Evolutionary conservation across 768 basidiomycete species (phyloP).

Genomic region (Leccinum sublutescens): DNA sequence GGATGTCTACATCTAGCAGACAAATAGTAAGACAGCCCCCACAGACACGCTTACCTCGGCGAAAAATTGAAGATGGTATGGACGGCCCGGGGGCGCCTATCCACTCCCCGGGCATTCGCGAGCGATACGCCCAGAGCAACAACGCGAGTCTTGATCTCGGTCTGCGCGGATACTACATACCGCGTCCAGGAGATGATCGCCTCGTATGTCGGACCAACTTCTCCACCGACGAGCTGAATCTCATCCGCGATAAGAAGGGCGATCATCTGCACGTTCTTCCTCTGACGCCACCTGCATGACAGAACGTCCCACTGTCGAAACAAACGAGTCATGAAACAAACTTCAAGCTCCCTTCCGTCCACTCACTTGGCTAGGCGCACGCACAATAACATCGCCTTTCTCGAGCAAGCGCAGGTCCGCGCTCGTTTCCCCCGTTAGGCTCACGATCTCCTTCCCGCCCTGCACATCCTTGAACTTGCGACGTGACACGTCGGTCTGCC

Average conservation of each 20-base stretch:
- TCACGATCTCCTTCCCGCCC: constrained; percentile 91
- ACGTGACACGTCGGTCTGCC: constrained; percentile 82
- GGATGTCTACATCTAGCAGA: no score
- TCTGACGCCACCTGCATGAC: constrained; percentile 92
- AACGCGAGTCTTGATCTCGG: constrained; percentile 88
- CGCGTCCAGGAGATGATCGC: constrained; percentile 95
- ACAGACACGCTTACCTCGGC: no score
- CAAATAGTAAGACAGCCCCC: no score
- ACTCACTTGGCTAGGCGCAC: constrained; percentile 85
- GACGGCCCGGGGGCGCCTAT: no score
- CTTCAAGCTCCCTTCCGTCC: not conserved
- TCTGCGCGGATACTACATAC: constrained; percentile 94
- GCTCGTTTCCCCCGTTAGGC: constrained; percentile 91
- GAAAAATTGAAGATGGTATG: no score
- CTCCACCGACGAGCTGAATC: constrained; percentile 91
- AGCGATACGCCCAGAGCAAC: constrained; percentile 80
- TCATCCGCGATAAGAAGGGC: constrained; percentile 95
- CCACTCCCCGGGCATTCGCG: no score
- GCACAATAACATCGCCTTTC: constrained; percentile 90
- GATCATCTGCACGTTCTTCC: constrained; percentile 94
- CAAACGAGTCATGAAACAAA: not conserved
- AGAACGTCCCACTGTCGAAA: constrained; percentile 84
- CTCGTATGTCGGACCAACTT: constrained; percentile 95
- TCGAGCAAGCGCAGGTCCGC: constrained; percentile 87
- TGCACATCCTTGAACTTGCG: constrained; percentile 79